Conservation (phyloP, 176 grass and related monocot species). For the Carex scoparia region DNA sequence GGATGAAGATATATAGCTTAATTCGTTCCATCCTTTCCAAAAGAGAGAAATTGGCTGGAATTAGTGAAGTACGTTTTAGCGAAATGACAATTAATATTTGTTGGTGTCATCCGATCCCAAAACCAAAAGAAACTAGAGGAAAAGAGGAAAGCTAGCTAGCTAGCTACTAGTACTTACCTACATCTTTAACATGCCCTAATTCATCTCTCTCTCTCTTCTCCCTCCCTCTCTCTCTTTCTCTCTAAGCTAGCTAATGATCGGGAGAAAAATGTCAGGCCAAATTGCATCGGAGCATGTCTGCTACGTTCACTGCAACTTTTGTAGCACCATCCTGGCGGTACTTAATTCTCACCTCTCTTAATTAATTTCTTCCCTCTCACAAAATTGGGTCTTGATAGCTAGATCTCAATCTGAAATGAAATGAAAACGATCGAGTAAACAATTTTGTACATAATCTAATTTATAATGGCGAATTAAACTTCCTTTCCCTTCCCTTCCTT, state of each 20-base stretch:
- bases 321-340: slow-evolving; percentile 95
- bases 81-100: background rate
- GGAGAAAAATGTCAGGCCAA: slow-evolving; percentile 52
- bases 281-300: slow-evolving; percentile 62
- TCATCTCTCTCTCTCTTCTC: slow-evolving; percentile 19
- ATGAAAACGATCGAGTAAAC: background rate
- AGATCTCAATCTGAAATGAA: background rate
- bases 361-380: background rate
- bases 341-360: background rate
- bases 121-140: background rate
- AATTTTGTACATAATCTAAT: background rate
- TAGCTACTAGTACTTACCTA: background rate
- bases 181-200: slow-evolving; percentile 16
- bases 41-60: background rate
- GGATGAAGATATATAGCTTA: too few species aligned
- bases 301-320: slow-evolving; percentile 96
- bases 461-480: background rate
- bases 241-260: background rate
- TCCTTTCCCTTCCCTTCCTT: background rate
- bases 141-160: background rate
- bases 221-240: background rate
- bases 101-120: background rate
- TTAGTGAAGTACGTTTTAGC: background rate
- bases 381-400: background rate
- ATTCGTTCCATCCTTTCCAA: background rate